Base-by-base conservation (phyloP, 768 basidiomycete genomes). In the Naganishia randhawae region DNA sequence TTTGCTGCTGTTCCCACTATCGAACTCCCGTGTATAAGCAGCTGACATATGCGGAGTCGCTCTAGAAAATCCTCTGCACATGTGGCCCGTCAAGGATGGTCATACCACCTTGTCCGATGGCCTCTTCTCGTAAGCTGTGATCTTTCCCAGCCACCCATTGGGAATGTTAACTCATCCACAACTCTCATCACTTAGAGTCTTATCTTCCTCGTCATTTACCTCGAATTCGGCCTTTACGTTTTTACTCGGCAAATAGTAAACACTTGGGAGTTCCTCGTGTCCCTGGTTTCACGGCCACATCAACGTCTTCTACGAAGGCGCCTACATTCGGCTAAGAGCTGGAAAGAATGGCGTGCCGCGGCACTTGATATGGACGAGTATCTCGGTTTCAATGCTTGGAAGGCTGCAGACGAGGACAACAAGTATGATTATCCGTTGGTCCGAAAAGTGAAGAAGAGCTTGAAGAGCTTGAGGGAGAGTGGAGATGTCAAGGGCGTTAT, bases 361-460 rank as follows among this genome's bases (percentile, higher is more conserved):
- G 96, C 96, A 0, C 80, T 84, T 63, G 84, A 83, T 48, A 77
- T 99, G 70, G 96, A 99, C 74, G 84, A 85, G 65, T 89, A 89
- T 81, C 82, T 98, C 31, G 84, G 87, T 7, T 95, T 96, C 73
- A 84, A 92, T 66, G 86, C 88, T 65, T 99, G 96, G 96, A 98
- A 98, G 78, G 80, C 82, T 65, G 77, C 76, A 13, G 90, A 95
- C 52, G 90, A 93, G 73, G 92, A 95, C 78, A 82, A 87, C 1
- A 96, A 88, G 72, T 97, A 94, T 77, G 96, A 98, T 73, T 94
- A 89, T 86, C 86, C 87, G 70, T 84, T 98, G 65, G 87, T 95
- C 22, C 83, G 85, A 70, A 91, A 89, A 84, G 89, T 87, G 63
- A 33, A 69, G 71, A 84, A 85, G 37, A 94, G 92, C 0, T 81